Percentiles rank a stretch among this genome's conserved stretches.
Conservation (phyloP, 257 asterid genomes). For the Schizonepeta tenuifolia region DNA sequence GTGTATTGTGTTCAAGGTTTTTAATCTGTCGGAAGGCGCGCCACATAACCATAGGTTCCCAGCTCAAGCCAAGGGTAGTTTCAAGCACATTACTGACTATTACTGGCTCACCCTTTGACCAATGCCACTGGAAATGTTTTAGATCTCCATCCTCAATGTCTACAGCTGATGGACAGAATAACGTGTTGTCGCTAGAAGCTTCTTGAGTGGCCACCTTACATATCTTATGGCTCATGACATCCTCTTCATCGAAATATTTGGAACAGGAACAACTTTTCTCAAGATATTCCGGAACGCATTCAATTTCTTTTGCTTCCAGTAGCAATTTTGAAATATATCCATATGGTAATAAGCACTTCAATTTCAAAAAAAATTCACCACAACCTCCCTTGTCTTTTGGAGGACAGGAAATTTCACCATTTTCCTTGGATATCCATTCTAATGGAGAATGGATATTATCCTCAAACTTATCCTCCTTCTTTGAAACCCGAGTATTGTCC, state of each 20-base stretch:
- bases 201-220: conserved; percentile 57
- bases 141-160: conserved; percentile 48
- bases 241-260: conserved; percentile 13
- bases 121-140: conserved; percentile 63
- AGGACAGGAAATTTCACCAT: conserved; percentile 58
- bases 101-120: conserved; percentile 70
- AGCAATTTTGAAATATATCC: conserved; percentile 46
- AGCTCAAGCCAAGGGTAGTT: conserved; percentile 66
- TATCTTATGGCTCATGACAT: conserved; percentile 11
- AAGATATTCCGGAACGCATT: conserved; percentile 29
- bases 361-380: conserved; percentile 42
- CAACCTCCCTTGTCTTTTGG: conserved; percentile 53
- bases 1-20: conserved; percentile 38
- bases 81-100: conserved; percentile 64
- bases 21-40: conserved; percentile 66
- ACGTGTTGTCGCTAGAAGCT: conserved; percentile 50
- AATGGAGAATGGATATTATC: conserved; percentile 11
- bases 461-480: neutral
- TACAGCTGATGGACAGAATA: conserved; percentile 60
- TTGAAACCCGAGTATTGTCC: no score
- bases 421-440: conserved; percentile 47
- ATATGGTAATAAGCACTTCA: conserved; percentile 40
- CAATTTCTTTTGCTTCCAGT: conserved; percentile 43
- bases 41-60: conserved; percentile 96
- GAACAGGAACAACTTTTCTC: conserved; percentile 45